These are phyloP conservation scores for Candida pseudofarinosa DNA, from an alignment of 805 yeast genomes.

Conservation along the genomic window DNA sequence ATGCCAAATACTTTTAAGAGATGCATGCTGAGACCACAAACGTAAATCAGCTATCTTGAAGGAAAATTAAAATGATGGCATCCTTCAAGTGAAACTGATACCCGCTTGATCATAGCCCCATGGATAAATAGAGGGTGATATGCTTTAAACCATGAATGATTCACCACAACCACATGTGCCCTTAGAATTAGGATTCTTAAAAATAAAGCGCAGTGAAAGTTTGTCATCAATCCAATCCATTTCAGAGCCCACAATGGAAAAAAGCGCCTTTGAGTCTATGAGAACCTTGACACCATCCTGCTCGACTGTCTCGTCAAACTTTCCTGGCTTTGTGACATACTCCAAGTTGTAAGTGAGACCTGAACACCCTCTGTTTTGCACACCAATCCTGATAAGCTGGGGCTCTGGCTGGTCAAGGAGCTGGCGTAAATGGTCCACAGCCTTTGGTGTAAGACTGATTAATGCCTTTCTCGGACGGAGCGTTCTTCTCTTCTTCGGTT, in stretches of 20 bases:
- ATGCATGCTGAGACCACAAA: too few relatives aligned
- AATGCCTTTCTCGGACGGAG: slow-evolving; percentile 88
- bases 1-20: too few relatives aligned
- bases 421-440: slow-evolving; percentile 64
- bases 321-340: slow-evolving; percentile 86
- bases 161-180: slow-evolving; percentile 99
- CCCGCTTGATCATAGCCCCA: too few relatives aligned
- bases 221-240: slow-evolving; percentile 99
- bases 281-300: slow-evolving; percentile 93
- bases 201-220: slow-evolving; percentile 81
- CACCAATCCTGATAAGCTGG: slow-evolving; percentile 85
- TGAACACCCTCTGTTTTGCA: slow-evolving; percentile 94
- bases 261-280: slow-evolving; percentile 93
- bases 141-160: slow-evolving; percentile 81
- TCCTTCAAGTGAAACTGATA: too few relatives aligned
- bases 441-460: slow-evolving; percentile 72
- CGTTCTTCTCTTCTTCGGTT: slow-evolving; percentile 47
- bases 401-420: slow-evolving; percentile 81
- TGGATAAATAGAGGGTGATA: too few relatives aligned
- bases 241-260: slow-evolving; percentile 92
- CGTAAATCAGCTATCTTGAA: too few relatives aligned
- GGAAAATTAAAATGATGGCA: too few relatives aligned
- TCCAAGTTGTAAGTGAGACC: slow-evolving; percentile 90
- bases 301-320: slow-evolving; percentile 88
- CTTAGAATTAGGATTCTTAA: slow-evolving; percentile 92